A percentile compares a stretch with the other conserved stretches of the same genome.
phyloP scores from a whole-genome alignment of 2,329 filamentous ascomycete genomes.

The Stachybotrys chartarum region DNA sequence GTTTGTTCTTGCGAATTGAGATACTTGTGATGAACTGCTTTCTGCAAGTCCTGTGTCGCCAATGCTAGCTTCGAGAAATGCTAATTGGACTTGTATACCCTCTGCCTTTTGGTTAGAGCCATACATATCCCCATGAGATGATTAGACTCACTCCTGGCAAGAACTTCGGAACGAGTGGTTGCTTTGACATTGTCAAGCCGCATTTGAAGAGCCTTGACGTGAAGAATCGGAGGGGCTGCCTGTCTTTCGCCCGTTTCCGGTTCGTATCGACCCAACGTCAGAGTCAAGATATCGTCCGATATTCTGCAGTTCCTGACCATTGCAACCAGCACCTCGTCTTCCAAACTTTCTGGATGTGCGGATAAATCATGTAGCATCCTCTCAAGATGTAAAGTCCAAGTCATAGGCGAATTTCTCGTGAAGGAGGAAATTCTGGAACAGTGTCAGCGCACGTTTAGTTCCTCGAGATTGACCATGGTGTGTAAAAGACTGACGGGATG shows the following conservation, averaged over 20 bases:
- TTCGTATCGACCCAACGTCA: slow-evolving; percentile 10
- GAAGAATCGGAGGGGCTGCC: slow-evolving; percentile 13
- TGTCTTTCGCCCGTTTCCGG: neutral
- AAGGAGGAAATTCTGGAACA: slow-evolving; percentile 9
- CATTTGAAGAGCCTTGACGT: slow-evolving; percentile 19
- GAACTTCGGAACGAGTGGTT: slow-evolving; percentile 13
- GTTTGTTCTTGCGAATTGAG: slow-evolving; percentile 11
- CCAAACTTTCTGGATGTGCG: slow-evolving; percentile 31
- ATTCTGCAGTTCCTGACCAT: slow-evolving; percentile 26
- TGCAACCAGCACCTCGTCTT: slow-evolving; percentile 37
- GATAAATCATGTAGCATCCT: slow-evolving; percentile 38
- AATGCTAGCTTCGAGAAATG: slow-evolving; percentile 27
- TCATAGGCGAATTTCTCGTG: slow-evolving; percentile 34
- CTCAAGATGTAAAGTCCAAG: slow-evolving; percentile 49
- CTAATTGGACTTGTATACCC: slow-evolving; percentile 24
- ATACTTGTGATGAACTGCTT: slow-evolving; percentile 1
- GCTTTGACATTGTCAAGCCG: slow-evolving; percentile 16
- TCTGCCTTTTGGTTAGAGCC: slow-evolving; percentile 15
- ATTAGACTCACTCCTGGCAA: slow-evolving; percentile 19
- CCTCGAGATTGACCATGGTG: neutral
- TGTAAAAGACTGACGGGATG: slow-evolving; percentile 13
- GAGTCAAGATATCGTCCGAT: slow-evolving; percentile 8
- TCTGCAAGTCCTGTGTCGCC: slow-evolving; percentile 23
- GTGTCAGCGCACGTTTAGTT: neutral
- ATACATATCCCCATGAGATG: neutral